These are phyloP conservation scores for Solanum lycopersicoides DNA, from an alignment of 257 asterid species.

Conservation along the genomic window DNA sequence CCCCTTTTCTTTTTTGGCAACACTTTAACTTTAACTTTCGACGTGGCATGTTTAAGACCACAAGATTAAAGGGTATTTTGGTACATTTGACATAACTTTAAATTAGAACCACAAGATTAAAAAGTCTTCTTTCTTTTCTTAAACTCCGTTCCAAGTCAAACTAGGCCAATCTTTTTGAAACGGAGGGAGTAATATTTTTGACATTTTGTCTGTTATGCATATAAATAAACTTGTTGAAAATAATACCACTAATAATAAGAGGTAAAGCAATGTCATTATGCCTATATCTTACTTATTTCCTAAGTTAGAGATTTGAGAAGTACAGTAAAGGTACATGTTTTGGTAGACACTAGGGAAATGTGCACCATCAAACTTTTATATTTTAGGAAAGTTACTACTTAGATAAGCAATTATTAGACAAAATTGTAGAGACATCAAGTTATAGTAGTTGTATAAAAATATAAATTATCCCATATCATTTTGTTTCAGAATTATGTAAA, in stretches of 20 bases:
- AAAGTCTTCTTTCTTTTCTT: too few relatives aligned
- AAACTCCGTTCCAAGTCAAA: too few relatives aligned
- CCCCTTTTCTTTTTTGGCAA: too few relatives aligned
- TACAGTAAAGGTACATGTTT: not conserved
- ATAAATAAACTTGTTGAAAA: too few relatives aligned
- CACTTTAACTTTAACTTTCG: too few relatives aligned
- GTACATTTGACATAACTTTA: too few relatives aligned
- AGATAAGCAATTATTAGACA: not conserved
- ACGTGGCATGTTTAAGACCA: too few relatives aligned
- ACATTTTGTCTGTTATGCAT: too few relatives aligned
- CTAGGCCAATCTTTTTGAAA: too few relatives aligned
- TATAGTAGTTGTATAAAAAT: not conserved
- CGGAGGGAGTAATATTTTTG: too few relatives aligned
- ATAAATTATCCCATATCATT: not conserved
- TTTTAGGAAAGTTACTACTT: not conserved
- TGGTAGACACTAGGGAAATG: not conserved
- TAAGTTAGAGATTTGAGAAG: not conserved
- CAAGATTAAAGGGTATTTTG: too few relatives aligned
- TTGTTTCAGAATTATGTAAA: not conserved
- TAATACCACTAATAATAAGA: not conserved
- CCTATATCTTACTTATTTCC: not conserved
- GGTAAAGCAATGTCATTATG: not conserved
- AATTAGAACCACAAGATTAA: too few relatives aligned
- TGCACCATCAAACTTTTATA: not conserved
- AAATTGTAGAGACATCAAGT: not conserved